Percentiles rank a stretch among this genome's conserved stretches.
These are phyloP conservation scores for Lichtheimia ramosa DNA, from an alignment of 371 early-diverging fungal species.

Conservation along the genomic window DNA sequence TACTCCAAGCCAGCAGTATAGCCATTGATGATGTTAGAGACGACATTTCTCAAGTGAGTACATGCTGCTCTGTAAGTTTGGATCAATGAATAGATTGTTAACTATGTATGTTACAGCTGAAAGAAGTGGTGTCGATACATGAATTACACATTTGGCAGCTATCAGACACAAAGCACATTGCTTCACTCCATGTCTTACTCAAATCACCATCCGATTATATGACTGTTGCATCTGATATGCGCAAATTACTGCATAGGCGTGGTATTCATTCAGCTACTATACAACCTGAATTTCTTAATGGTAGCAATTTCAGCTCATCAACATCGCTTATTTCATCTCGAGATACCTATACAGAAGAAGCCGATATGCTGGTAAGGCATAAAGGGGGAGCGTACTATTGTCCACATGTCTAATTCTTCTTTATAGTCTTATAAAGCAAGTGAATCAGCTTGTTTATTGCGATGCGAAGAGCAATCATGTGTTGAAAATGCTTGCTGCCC, in stretches of 20 bases:
- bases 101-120: constrained; percentile 27
- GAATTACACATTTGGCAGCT: constrained; percentile 96
- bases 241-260: constrained; percentile 69
- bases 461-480: constrained; percentile 28
- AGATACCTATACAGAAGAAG: neutral
- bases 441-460: constrained; percentile 21
- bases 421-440: neutral
- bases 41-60: constrained; percentile 45
- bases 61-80: neutral
- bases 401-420: neutral
- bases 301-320: neutral
- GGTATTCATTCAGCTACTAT: constrained; percentile 90
- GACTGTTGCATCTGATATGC: constrained; percentile 67
- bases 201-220: constrained; percentile 59
- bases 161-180: constrained; percentile 81
- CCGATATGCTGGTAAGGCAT: neutral
- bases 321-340: neutral
- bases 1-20: constrained; percentile 79
- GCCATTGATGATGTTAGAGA: constrained; percentile 65
- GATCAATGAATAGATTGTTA: neutral
- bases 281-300: constrained; percentile 77
- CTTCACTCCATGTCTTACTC: constrained; percentile 80
- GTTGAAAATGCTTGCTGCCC: constrained; percentile 29
- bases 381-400: neutral
- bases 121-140: constrained; percentile 76